Base-by-base conservation (phyloP, 805 yeast species). In the Isabelozyma heimii region DNA sequence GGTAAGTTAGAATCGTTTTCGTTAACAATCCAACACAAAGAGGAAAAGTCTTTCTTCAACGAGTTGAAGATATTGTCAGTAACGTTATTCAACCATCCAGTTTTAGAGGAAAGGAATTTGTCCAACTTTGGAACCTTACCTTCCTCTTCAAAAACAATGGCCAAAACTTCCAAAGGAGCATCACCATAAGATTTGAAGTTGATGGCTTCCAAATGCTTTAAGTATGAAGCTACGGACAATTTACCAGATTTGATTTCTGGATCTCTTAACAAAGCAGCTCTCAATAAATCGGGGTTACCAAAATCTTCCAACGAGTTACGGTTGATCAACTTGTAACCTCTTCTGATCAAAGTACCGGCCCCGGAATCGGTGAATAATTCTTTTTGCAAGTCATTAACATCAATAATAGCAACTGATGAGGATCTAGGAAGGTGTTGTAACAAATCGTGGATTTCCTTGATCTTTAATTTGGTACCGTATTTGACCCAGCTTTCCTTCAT, bases 351-450 rank as follows among this genome's bases (percentile, higher is more conserved):
- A 42, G 99, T 94, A 65, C 99, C 99, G 28, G 99, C 99, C 70
- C 99, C 99, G 14, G 97, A 87, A 69, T 94, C 99, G 39, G 99
- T 94, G 73, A 94, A 94, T 63, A 94, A 81, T 71, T 94, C 99
- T 68, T 92, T 94, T 73, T 94, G 98, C 62, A 94, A 80, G 66
- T 94, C 97, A 60, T 89, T 82, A 42, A 94, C 97, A 57, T 92
- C 89, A 60, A 94, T 94, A 66, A 94, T 94, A 41, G 99, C 99
- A 44, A 94, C 99, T 4, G 97, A 91, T 0, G 97, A 91, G 3
- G 97, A 89, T 69, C 98, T 85, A 51, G 99, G 99, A 66, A 94
- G 80, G 66, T 87, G 91, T 73, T 89, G 92, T 65, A 94, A 81
- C 64, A 94, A 80, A 62, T 94, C 99, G 69, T 89, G 91, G 69